Evolutionary conservation across 2,329 filamentous ascomycete genomes (phyloP), one percentile per base, ranked within the genome.

Genomic region (Tolypocladium nubicola): DNA sequence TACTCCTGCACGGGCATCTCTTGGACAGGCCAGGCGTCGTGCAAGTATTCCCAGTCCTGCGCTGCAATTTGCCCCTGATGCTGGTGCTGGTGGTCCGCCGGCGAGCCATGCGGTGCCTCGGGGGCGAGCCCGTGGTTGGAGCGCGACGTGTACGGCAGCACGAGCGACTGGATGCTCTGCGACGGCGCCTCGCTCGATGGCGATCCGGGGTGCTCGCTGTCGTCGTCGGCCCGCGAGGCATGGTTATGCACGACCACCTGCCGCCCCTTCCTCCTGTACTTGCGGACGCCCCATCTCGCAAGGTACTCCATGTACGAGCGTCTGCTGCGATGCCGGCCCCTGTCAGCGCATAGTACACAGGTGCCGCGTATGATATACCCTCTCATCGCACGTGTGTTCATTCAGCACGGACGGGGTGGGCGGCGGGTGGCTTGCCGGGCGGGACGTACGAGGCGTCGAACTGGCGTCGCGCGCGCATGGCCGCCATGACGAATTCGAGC

Each of bases 271-370:
- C 73, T 71, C 56, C 74, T 77, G 65, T 81, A 80, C 64, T 81
- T 81, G 62, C 67, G 65, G 47, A 78, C 61, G 4, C 68, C 62
- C 78, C 78, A 80, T 58, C 66, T 70, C 30, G 75, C 70, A 59
- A 81, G 72, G 41, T 75, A 71, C n/a, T 76, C 75, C 23, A 77
- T 70, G 61, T 79, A 81, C 3, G 78, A 76, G 55, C 78, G 75
- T n/a, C 69, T 71, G 19, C 69, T 70, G 35, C 40, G 30, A 5
- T 40, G 33, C 16, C 54, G 35, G 30, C 6, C 39, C 37, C 39
- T 9, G 37, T 39, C 52, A 53, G 52, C 10, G 16, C 21, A 47
- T 9, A 30, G 26, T 11, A 26, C 23, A 30, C 4, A 10, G 23
- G 23, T 26, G 23, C 41, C 41, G 23, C 13, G 3, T 16, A 26